Base-by-base conservation (phyloP, 1,284 basidiomycete species). In the Ceratobasidium sp. region DNA sequence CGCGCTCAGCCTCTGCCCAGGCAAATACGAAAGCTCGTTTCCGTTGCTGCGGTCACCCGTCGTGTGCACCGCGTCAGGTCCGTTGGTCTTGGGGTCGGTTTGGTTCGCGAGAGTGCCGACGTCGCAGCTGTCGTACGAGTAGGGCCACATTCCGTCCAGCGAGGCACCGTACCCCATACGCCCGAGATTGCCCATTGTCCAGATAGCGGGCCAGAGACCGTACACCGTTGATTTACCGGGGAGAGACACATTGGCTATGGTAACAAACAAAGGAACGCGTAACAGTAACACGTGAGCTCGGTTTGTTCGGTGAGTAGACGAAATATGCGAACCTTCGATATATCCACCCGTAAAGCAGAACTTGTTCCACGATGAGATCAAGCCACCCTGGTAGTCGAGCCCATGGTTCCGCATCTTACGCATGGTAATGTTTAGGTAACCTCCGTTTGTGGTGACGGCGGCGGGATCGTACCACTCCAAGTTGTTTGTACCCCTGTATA, bases 261-360 rank as follows among this genome's bases (percentile, higher is more conserved):
- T 65, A 41, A 31, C 44, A 19, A 65, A 24, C 33, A 31, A 57
- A 41, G 36, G n/a, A n/a, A n/a, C n/a, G n/a, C n/a, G 88, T 86
- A 44, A 45, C 11, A 5, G 64, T 27, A 56, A 50, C 59, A 19
- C 24, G 59, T 45, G 36, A 60, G 59, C n/a, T 29, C 14, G 24
- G 22, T 24, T 19, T 14, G 44, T 48, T 31, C 17, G 24, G 33
- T 54, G 19, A 15, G 65, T 31, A 31, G 31, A 14, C 31, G 22
- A 50, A 31, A 41, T 5, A 48, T 78, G 81, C 77, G 80, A 11
- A 79, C 78, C 76, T 64, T 91, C 88, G 60, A 95, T 83, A 75
- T 93, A 84, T 27, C 94, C 94, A 41, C 95, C 94, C 0, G 93
- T 95, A 84, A 98, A 99, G 84, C 97, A 99, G 79, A 98, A 94